Base-by-base conservation (phyloP, 495 filamentous ascomycete species). In the Glarea lozoyensis region DNA sequence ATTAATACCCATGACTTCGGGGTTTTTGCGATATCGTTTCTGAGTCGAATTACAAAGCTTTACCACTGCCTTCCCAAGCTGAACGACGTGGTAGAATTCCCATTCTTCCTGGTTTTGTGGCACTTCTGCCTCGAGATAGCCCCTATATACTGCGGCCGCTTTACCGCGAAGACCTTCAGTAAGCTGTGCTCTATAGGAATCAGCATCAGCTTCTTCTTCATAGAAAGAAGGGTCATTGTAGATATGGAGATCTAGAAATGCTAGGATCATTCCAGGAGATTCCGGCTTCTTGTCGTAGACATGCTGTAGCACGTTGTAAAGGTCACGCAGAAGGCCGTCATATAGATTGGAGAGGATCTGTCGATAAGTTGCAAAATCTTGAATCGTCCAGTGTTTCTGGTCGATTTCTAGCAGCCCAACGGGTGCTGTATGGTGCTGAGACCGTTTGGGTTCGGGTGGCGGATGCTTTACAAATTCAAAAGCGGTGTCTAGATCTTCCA, bases 221-320 rank as follows among this genome's bases (percentile, higher is more conserved):
- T 75, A 75, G 60, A 95, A 96, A 36, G 75, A 66, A 2, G 80
- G 72, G 59, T 99, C 88, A 41, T 68, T 61, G 52, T 82, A 79
- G 37, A 99, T 82, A 59, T 97, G 89, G 34, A 76, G 76, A 43
- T 87, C 78, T 20, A 99, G 67, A 16, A 99, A 69, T 43, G 83
- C 81, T 73, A 97, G 79, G 10, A 92, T 73, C 17, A 81, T 76
- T 12, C 86, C 88, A 25, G 88, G 73, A 21, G 69, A 70, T 2
- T 87, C 87, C 7, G 84, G 75, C 52, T 95, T 95, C n/a, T 70
- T 50, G 43, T 96, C 85, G 59, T 86, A 99, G 52, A 87, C 93
- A 53, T 84, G 80, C 66, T 88, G 81, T 58, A 96, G 69, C 11
- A 83, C 67, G 40, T 87, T 82, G 62, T 84, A 96, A 17, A 99